Percentiles rank a stretch among this genome's conserved stretches.
phyloP scores from a whole-genome alignment of 2,329 filamentous ascomycete species.

The Neofusicoccum ribis region DNA sequence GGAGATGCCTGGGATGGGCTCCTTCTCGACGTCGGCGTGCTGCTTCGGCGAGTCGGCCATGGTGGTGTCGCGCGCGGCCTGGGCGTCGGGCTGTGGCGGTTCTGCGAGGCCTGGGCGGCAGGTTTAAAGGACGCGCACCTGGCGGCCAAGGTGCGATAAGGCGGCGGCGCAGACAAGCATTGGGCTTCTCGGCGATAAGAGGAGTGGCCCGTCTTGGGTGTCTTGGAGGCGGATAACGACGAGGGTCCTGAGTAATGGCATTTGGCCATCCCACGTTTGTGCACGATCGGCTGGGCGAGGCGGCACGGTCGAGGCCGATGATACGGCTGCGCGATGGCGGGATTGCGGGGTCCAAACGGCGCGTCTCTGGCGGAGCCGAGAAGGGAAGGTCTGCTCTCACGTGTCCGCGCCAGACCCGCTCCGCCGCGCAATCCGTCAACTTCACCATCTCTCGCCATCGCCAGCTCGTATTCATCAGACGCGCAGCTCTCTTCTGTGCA shows the following conservation, averaged over 20 bases:
- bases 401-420: not conserved
- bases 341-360: not conserved
- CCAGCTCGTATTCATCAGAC: too few species aligned
- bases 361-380: not conserved
- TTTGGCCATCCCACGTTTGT: not conserved
- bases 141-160: not conserved
- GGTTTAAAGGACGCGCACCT: not conserved
- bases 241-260: not conserved
- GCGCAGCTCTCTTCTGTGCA: too few species aligned
- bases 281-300: not conserved
- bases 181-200: constrained; percentile 10
- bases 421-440: too few species aligned
- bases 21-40: constrained; percentile 9
- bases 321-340: not conserved
- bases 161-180: not conserved
- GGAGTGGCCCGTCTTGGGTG: not conserved
- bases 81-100: not conserved
- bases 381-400: not conserved
- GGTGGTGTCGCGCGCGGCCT: not conserved
- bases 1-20: constrained; percentile 7
- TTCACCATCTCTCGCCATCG: too few species aligned
- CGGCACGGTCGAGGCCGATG: not conserved
- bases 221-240: not conserved
- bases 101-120: not conserved
- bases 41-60: constrained; percentile 6